Base-by-base conservation (phyloP, 495 filamentous ascomycete genomes). In the Annulohypoxylon stygium region DNA sequence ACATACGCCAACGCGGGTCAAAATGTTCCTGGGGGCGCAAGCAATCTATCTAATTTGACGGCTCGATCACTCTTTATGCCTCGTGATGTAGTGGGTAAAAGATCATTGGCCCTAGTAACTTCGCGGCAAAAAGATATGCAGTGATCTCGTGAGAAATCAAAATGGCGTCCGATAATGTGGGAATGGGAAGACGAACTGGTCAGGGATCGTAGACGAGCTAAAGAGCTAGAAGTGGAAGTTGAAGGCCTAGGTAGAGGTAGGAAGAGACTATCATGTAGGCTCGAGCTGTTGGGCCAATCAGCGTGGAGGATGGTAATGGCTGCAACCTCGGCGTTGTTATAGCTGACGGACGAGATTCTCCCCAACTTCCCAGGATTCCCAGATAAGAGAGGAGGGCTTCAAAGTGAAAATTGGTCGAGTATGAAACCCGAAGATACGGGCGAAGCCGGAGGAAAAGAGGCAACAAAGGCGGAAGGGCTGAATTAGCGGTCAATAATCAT, bases 21-120 rank as follows among this genome's bases (percentile, higher is more conserved):
- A 62, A 66, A 65, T 64, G 30, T 51, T 25, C 68, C 59, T 47
- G 57, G 62, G 61, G 57, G 70, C 45, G 53, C 63, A 69, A 61
- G 59, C 20, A 69, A 70, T 55, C 68, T 71, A 67, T 71, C 67
- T 77, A 68, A 71, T 75, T 66, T 67, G 68, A 65, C 61, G 54
- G 62, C 61, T 76, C 65, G 37, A 41, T 73, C 61, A 68, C 70
- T 59, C 48, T 58, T 69, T 69, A 70, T 72, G 67, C 69, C 66
- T 73, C 65, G 73, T 75, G 73, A 72, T 70, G 43, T 60, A 69
- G 69, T 64, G 45, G 64, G 59, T 48, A 43, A 65, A 68, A 62
- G 55, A 63, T 71, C 47, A 70, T 69, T 76, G 70, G 75, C 69
- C 54, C 61, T 43, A 37, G 47, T n/a, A 58, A 33, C 60, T 59